Percentiles rank a stretch among this genome's conserved stretches.
phyloP scores from a whole-genome alignment of 345 rosid genomes.

The Jatropha curcas region DNA sequence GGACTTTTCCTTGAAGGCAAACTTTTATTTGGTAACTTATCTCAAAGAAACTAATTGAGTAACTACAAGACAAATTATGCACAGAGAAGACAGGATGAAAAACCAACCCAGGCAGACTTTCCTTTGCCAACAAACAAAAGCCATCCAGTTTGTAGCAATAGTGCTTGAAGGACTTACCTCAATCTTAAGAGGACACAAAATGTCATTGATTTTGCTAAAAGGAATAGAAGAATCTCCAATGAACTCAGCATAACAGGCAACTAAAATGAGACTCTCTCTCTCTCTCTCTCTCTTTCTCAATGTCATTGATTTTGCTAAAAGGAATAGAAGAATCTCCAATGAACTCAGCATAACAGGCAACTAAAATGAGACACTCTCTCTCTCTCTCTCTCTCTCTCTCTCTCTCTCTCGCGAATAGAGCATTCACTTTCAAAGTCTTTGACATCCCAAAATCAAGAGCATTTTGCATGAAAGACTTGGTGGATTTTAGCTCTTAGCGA shows the following conservation, averaged over 20 bases:
- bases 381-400: too few relatives aligned
- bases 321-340: background rate
- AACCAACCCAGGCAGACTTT: too few relatives aligned
- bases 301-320: background rate
- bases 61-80: too few relatives aligned
- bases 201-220: background rate
- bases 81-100: too few relatives aligned
- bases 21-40: too few relatives aligned
- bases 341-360: background rate
- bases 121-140: too few relatives aligned
- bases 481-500: constrained; percentile 2
- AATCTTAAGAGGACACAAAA: background rate
- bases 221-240: background rate
- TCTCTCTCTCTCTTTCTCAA: too few relatives aligned
- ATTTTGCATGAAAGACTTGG: background rate
- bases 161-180: background rate
- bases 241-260: background rate
- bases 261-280: background rate
- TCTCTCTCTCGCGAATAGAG: too few relatives aligned
- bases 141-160: background rate
- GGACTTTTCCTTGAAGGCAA: too few relatives aligned
- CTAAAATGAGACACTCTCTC: background rate
- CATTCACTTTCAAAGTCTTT: background rate
- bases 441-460: background rate
- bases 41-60: too few relatives aligned